Evolutionary conservation across 169 alveolate genomes (phyloP).

Genomic region (Neospora caninum): DNA sequence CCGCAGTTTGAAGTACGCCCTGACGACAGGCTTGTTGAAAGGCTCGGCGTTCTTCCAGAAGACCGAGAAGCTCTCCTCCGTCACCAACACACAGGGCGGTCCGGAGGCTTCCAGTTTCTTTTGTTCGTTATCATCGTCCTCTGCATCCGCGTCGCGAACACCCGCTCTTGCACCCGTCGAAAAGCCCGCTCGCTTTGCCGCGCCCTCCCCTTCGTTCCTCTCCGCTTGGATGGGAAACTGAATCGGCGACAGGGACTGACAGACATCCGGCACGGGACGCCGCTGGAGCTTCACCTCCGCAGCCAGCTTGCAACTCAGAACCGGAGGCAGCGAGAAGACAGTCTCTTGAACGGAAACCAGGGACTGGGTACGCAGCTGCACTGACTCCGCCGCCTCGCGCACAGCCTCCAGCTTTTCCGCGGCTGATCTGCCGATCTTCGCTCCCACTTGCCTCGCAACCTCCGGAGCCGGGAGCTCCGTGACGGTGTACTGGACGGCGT

Average conservation of each 20-base stretch:
- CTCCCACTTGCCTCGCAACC: not conserved
- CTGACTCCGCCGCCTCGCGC: not conserved
- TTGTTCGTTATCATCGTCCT: not conserved
- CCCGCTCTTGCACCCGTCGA: not conserved
- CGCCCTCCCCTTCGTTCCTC: not conserved
- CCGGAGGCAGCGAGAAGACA: slow-evolving; percentile 7
- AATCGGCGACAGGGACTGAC: slow-evolving; percentile 31
- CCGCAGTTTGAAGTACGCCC: slow-evolving; percentile 36
- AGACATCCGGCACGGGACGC: not conserved
- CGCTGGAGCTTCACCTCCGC: not conserved
- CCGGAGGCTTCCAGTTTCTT: not conserved
- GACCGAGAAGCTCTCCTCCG: slow-evolving; percentile 52
- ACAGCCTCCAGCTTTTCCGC: not conserved
- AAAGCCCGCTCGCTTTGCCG: not conserved
- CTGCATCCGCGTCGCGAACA: not conserved
- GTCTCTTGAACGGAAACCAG: not conserved
- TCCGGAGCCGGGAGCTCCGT: not conserved
- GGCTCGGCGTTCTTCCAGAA: slow-evolving; percentile 65
- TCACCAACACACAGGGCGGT: slow-evolving; percentile 66
- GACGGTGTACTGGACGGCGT: not conserved
- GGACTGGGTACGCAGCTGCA: not conserved
- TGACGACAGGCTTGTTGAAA: slow-evolving; percentile 47
- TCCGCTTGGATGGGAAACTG: not conserved
- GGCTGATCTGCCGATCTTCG: not conserved
- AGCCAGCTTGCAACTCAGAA: not conserved